phyloP scores from a whole-genome alignment of 495 filamentous ascomycete genomes.

The Annulohypoxylon moriforme region DNA sequence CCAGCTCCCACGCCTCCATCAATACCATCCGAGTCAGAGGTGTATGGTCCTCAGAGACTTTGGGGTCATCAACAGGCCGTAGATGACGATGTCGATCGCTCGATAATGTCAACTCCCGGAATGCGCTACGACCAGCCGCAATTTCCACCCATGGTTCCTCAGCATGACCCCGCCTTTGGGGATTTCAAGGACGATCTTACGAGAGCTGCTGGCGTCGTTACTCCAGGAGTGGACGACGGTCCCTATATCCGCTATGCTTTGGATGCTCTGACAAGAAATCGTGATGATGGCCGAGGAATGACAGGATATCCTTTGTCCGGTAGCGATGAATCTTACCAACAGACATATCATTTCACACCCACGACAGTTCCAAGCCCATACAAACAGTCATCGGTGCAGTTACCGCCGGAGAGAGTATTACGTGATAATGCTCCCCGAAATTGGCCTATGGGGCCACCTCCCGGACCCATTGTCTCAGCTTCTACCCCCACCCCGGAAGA shows the following conservation, averaged over 20 bases:
- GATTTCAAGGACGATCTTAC: slow-evolving; percentile 59
- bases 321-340: slow-evolving; percentile 36
- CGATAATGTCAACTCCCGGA: slow-evolving; percentile 35
- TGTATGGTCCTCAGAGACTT: slow-evolving; percentile 51
- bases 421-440: slow-evolving; percentile 10
- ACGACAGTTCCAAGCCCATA: slow-evolving; percentile 35
- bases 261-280: slow-evolving; percentile 56
- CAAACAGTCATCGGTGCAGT: slow-evolving; percentile 13
- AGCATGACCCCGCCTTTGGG: slow-evolving; percentile 47
- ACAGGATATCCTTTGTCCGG: slow-evolving; percentile 45
- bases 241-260: slow-evolving; percentile 62
- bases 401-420: slow-evolving; percentile 20
- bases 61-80: slow-evolving; percentile 38
- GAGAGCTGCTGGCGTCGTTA: slow-evolving; percentile 57
- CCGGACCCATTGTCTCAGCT: slow-evolving; percentile 15
- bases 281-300: slow-evolving; percentile 45
- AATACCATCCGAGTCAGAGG: slow-evolving; percentile 49
- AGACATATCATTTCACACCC: slow-evolving; percentile 35
- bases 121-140: slow-evolving; percentile 50
- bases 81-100: slow-evolving; percentile 37
- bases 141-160: slow-evolving; percentile 46
- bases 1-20: slow-evolving; percentile 48
- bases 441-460: slow-evolving; percentile 26
- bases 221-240: slow-evolving; percentile 60
- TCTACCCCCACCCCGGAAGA: slow-evolving; percentile 10